These are phyloP conservation scores for Spiraea crenata DNA, from an alignment of 331 rosid genomes.

Conservation along the genomic window DNA sequence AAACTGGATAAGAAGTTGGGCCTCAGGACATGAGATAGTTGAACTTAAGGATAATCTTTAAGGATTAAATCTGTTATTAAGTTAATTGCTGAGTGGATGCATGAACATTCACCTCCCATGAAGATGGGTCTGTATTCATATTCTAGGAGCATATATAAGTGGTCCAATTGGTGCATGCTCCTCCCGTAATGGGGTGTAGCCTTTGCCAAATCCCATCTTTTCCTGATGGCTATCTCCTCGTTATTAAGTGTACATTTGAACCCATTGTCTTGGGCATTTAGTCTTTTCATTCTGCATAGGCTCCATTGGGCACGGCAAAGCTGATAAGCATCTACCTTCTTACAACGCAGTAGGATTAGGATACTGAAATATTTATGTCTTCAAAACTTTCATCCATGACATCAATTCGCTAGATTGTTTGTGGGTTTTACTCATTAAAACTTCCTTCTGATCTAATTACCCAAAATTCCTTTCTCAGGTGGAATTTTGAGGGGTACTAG, in stretches of 20 bases:
- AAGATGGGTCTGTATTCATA: neutral
- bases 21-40: neutral
- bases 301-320: neutral
- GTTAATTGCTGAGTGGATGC: neutral
- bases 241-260: neutral
- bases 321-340: neutral
- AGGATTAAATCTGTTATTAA: neutral
- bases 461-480: slow-evolving; percentile 50
- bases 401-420: neutral
- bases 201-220: neutral
- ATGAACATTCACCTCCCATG: neutral
- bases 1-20: neutral
- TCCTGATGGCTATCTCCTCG: neutral
- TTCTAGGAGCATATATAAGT: neutral
- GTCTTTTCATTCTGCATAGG: neutral
- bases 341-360: neutral
- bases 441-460: slow-evolving; percentile 10
- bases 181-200: neutral
- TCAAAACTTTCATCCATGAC: neutral
- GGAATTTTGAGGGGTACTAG: slow-evolving; percentile 93
- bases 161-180: neutral
- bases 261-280: slow-evolving; percentile 2
- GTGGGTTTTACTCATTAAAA: neutral
- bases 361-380: neutral
- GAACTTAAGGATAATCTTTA: neutral